Evolutionary conservation across 805 yeast genomes (phyloP).

Genomic region (Yarrowia divulgata): DNA sequence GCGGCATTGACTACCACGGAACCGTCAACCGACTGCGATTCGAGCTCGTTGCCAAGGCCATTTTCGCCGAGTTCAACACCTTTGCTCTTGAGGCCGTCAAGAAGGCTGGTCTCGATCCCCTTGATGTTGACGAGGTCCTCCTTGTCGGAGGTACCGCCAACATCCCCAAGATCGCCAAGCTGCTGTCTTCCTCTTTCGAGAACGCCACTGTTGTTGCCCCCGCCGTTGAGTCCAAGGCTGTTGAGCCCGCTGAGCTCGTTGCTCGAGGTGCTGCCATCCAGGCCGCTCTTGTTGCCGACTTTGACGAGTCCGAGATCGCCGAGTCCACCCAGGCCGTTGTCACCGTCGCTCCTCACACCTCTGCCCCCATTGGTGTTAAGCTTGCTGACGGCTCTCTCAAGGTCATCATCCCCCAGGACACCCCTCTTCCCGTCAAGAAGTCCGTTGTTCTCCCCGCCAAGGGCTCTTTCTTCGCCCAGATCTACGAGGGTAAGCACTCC

Average conservation of each 20-base stretch:
- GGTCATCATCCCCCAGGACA: constrained; percentile 77
- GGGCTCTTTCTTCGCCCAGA: constrained; percentile 67
- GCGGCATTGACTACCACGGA: constrained; percentile 92
- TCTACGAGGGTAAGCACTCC: constrained; percentile 86
- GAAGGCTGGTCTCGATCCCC: constrained; percentile 83
- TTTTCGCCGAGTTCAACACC: constrained; percentile 73
- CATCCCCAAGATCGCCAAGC: constrained; percentile 87
- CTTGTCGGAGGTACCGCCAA: constrained; percentile 93
- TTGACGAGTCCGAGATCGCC: constrained; percentile 83
- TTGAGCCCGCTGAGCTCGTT: constrained; percentile 86
- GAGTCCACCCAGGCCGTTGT: constrained; percentile 86
- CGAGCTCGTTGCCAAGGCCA: constrained; percentile 84
- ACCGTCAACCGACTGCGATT: constrained; percentile 92
- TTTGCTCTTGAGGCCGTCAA: constrained; percentile 76
- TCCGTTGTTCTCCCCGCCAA: constrained; percentile 69
- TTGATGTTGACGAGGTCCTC: constrained; percentile 89
- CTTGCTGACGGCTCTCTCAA: constrained; percentile 74
- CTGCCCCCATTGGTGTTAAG: constrained; percentile 84
- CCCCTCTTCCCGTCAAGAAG: constrained; percentile 90
- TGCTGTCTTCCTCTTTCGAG: constrained; percentile 70
- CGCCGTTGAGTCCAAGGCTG: constrained; percentile 71
- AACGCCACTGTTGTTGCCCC: constrained; percentile 79
- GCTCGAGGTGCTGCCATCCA: constrained; percentile 97
- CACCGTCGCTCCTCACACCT: constrained; percentile 84
- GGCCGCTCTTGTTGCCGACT: constrained; percentile 80